phyloP scores from a whole-genome alignment of 495 filamentous ascomycete species.

The Hamigera avellanea region DNA sequence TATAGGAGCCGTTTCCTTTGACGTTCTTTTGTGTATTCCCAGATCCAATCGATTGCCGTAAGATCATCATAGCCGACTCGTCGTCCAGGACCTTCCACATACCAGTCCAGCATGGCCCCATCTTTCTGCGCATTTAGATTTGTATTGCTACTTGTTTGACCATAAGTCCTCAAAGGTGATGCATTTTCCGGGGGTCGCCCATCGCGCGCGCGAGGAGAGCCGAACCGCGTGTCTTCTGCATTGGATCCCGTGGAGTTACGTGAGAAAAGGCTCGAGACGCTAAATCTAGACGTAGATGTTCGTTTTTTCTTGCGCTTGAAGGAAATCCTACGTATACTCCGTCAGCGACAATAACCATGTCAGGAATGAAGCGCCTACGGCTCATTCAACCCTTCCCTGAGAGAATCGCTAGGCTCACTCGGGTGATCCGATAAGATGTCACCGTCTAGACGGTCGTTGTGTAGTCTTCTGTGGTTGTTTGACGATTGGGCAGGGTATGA shows the following conservation, averaged over 20 bases:
- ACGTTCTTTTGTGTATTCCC: slow-evolving; percentile 94
- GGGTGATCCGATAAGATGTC: not conserved
- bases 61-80: slow-evolving; percentile 93
- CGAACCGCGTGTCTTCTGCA: slow-evolving; percentile 3
- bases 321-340: slow-evolving; percentile 39
- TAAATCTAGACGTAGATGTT: slow-evolving; percentile 36
- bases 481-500: slow-evolving; percentile 5
- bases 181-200: slow-evolving; percentile 7
- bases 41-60: slow-evolving; percentile 99
- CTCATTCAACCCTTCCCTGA: slow-evolving; percentile 35
- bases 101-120: slow-evolving; percentile 65
- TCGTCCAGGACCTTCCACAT: slow-evolving; percentile 79
- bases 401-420: slow-evolving; percentile 31
- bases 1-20: slow-evolving; percentile 70
- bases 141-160: slow-evolving; percentile 22
- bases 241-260: slow-evolving; percentile 17
- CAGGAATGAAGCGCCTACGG: slow-evolving; percentile 18
- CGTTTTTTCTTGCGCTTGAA: slow-evolving; percentile 80
- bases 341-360: not conserved
- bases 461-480: slow-evolving; percentile 1
- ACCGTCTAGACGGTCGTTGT: no score
- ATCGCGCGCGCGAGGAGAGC: slow-evolving; percentile 3
- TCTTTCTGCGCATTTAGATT: slow-evolving; percentile 46
- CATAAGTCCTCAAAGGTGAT: slow-evolving; percentile 1
- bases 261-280: slow-evolving; percentile 45